Evolutionary conservation across 1,139 yeast genomes (phyloP).

Genomic region (Arxiozyma heterogenica): DNA sequence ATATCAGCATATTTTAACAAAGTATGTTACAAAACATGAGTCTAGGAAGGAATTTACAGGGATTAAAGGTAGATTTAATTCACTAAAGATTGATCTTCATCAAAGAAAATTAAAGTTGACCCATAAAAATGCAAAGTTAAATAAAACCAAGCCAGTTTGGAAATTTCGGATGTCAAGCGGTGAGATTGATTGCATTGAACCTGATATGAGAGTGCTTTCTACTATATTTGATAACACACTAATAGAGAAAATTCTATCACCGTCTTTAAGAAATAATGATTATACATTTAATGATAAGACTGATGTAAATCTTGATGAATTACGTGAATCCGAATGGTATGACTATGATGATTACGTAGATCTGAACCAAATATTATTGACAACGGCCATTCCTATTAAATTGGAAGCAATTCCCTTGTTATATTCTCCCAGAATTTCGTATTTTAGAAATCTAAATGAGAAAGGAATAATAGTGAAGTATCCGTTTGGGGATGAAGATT

Average conservation of each 20-base stretch:
- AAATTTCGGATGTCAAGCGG: constrained; percentile 66
- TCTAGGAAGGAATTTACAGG: constrained; percentile 61
- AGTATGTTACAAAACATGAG: constrained; percentile 35
- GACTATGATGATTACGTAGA: constrained; percentile 75
- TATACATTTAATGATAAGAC: not conserved
- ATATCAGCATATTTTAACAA: constrained; percentile 47
- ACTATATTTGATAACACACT: constrained; percentile 58
- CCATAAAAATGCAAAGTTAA: constrained; percentile 45
- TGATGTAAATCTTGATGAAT: constrained; percentile 3
- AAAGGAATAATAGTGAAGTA: constrained; percentile 42
- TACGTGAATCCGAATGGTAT: constrained; percentile 45
- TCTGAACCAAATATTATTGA: constrained; percentile 45
- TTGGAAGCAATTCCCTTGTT: constrained; percentile 57
- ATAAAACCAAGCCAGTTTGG: constrained; percentile 45
- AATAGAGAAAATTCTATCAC: constrained; percentile 40
- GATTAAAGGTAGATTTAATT: constrained; percentile 54
- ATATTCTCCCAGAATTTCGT: constrained; percentile 65
- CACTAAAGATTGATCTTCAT: constrained; percentile 67
- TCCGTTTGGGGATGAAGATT: constrained; percentile 61
- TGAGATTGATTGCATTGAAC: constrained; percentile 58
- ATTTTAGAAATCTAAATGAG: constrained; percentile 56
- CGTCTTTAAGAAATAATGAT: not conserved
- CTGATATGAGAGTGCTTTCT: constrained; percentile 63
- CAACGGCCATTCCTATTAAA: constrained; percentile 43
- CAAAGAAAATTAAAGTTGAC: constrained; percentile 60